phyloP scores from a whole-genome alignment of 257 asterid genomes.

The Scutellaria minor region DNA sequence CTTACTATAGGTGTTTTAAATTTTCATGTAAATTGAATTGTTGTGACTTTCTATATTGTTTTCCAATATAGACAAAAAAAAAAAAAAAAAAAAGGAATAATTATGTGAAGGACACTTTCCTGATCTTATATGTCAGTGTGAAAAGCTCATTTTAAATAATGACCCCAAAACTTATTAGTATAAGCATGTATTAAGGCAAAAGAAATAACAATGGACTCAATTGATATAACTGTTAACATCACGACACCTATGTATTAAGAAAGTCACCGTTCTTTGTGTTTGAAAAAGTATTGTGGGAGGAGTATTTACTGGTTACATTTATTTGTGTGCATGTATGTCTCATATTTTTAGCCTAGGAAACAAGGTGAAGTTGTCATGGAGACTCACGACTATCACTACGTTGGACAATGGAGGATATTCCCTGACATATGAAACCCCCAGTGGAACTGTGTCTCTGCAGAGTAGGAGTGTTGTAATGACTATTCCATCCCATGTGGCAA shows the following conservation, averaged over 20 bases:
- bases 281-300: constrained; percentile 25
- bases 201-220: neutral
- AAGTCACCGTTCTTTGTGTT: neutral
- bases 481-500: constrained; percentile 83
- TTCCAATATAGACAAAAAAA: neutral
- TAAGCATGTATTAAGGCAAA: neutral
- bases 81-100: neutral
- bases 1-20: neutral
- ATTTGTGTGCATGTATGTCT: constrained; percentile 31
- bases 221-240: constrained; percentile 7
- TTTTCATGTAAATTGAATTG: neutral
- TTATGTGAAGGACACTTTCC: constrained; percentile 16
- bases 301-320: constrained; percentile 30
- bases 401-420: constrained; percentile 64
- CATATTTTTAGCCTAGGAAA: constrained; percentile 68
- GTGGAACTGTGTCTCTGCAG: constrained; percentile 67
- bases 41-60: constrained; percentile 13
- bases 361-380: constrained; percentile 90
- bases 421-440: constrained; percentile 85
- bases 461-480: constrained; percentile 83
- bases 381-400: constrained; percentile 62
- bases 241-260: neutral
- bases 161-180: neutral
- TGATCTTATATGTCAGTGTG: neutral
- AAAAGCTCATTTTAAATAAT: neutral